Percentiles rank a stretch among this genome's conserved stretches.
Conservation (phyloP, 1,284 basidiomycete genomes). For the Malassezia equina region DNA sequence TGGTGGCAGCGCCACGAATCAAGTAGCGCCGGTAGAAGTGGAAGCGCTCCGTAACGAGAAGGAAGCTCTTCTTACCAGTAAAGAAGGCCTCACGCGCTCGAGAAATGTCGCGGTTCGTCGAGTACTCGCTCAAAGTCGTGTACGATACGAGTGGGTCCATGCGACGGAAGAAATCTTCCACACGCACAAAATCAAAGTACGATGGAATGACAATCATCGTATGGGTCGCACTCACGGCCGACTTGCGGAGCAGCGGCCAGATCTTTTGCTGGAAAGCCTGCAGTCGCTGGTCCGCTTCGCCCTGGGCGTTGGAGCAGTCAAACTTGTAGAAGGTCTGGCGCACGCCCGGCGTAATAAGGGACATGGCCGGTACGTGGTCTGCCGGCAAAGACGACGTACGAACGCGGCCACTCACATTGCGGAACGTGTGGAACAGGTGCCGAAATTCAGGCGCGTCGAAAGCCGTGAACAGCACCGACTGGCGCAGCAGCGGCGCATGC, state of each 20-base stretch:
- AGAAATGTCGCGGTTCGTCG: conserved; percentile 80
- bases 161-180: conserved; percentile 70
- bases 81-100: conserved; percentile 88
- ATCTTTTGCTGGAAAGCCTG: conserved; percentile 74
- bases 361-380: conserved; percentile 20
- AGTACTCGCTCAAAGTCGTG: conserved; percentile 86
- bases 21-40: conserved; percentile 81
- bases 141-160: conserved; percentile 55
- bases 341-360: conserved; percentile 23
- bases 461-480: conserved; percentile 76
- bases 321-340: conserved; percentile 63
- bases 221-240: conserved; percentile 78
- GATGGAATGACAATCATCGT: conserved; percentile 83
- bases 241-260: conserved; percentile 69
- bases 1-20: conserved; percentile 68
- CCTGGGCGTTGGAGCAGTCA: conserved; percentile 61
- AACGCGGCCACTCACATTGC: conserved; percentile 76
- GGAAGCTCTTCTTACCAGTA: conserved; percentile 70
- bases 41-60: conserved; percentile 88
- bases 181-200: conserved; percentile 89
- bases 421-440: conserved; percentile 64
- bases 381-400: conserved; percentile 12
- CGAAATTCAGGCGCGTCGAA: conserved; percentile 83
- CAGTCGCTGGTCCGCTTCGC: conserved; percentile 79
- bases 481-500: conserved; percentile 66